phyloP scores from a whole-genome alignment of 768 basidiomycete genomes.

The Crucibulum laeve region DNA sequence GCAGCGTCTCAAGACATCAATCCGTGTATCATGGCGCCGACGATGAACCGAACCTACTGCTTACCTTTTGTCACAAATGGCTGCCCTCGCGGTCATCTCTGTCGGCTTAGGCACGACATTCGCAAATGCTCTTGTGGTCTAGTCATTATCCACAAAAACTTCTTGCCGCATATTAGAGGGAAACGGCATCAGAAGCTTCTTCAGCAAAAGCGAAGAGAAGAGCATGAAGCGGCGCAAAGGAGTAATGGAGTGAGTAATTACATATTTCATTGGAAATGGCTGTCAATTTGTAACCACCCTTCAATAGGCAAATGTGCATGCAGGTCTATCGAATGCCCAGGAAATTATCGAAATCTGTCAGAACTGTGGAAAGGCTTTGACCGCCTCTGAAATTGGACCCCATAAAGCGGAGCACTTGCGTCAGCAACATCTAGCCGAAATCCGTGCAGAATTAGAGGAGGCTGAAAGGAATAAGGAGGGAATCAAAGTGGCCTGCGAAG shows the following conservation, averaged over 20 bases:
- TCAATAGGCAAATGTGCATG: not conserved
- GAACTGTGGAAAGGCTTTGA: conserved; percentile 18
- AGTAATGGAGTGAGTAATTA: not conserved
- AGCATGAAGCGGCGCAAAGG: not conserved
- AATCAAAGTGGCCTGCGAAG: conserved; percentile 31
- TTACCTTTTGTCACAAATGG: conserved; percentile 17
- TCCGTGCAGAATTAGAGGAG: conserved; percentile 29
- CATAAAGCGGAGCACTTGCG: conserved; percentile 26
- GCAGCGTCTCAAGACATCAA: too few species aligned
- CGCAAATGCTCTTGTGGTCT: conserved; percentile 30
- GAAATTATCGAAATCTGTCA: conserved; percentile 11
- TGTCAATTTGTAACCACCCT: not conserved
- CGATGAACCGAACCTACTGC: conserved; percentile 20
- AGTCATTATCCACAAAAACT: conserved; percentile 15
- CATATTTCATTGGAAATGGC: not conserved
- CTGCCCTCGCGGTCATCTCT: conserved; percentile 23
- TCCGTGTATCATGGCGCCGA: too few species aligned
- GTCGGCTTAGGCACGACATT: conserved; percentile 29
- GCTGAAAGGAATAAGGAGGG: conserved; percentile 46
- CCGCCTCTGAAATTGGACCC: conserved; percentile 13
- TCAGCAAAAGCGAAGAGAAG: not conserved
- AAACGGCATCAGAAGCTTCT: conserved; percentile 20
- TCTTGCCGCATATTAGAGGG: conserved; percentile 21
- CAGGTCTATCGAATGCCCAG: not conserved
- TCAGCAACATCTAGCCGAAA: conserved; percentile 20